These are phyloP conservation scores for Apiospora aurea DNA, from an alignment of 2,329 filamentous ascomycete genomes.

Conservation along the genomic window DNA sequence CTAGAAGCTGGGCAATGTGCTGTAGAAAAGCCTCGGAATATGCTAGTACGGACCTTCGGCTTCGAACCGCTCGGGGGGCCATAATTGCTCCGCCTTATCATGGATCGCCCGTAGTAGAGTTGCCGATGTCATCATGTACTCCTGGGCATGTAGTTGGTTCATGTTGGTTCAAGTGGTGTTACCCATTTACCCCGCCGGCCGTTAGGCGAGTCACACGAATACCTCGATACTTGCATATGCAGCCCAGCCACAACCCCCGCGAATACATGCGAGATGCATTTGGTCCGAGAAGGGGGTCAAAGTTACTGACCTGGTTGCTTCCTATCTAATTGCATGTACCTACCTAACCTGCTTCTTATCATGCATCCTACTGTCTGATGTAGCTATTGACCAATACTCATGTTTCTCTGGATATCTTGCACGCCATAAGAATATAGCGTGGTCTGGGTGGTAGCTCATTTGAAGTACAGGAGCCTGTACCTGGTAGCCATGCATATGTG, in stretches of 20 bases:
- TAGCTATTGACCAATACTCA: no score
- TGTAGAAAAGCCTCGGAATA: background rate
- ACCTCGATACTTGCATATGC: background rate
- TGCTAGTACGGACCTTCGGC: slow-evolving; percentile 2
- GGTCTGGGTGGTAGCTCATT: background rate
- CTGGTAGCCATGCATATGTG: background rate
- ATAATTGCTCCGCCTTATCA: slow-evolving; percentile 1
- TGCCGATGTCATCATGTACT: slow-evolving; percentile 18
- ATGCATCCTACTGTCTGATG: no score
- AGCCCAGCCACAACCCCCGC: slow-evolving; percentile 1
- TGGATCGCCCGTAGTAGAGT: background rate
- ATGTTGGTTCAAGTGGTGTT: background rate
- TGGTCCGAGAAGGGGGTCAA: background rate
- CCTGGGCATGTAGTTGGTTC: background rate
- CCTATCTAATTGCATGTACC: no score
- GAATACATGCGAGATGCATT: background rate
- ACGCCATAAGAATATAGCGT: background rate
- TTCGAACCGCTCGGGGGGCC: slow-evolving; percentile 9
- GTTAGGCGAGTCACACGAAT: slow-evolving; percentile 4
- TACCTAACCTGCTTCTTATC: no score
- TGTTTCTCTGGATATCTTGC: background rate
- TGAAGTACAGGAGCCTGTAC: background rate
- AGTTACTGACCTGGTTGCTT: background rate
- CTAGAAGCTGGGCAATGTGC: background rate
- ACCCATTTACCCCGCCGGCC: slow-evolving; percentile 15